A percentile compares a stretch with the other conserved stretches of the same genome.
Evolutionary conservation across 305 asterid genomes (phyloP).

Genomic region (Lippia alba): DNA sequence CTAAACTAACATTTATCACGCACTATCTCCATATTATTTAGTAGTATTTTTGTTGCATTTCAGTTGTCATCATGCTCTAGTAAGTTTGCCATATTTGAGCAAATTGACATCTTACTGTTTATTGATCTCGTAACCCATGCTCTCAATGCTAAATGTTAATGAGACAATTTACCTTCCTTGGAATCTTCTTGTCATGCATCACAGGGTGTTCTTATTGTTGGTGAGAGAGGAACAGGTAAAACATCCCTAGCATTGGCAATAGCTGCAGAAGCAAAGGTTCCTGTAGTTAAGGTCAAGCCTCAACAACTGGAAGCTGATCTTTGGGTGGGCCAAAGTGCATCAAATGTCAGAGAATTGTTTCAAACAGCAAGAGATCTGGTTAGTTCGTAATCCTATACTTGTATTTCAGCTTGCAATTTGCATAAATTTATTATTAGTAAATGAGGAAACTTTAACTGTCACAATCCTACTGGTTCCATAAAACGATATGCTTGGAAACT

Average conservation of each 20-base stretch:
- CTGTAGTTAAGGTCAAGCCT: conserved; percentile 91
- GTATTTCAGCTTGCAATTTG: conserved; percentile 24
- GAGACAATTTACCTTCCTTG: conserved; percentile 29
- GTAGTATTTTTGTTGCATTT: background rate
- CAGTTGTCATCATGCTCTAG: conserved; percentile 10
- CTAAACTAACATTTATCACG: conserved; percentile 12
- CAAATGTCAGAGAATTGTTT: conserved; percentile 93
- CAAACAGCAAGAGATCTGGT: conserved; percentile 99
- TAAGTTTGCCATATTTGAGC: conserved; percentile 11
- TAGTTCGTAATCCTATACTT: conserved; percentile 35
- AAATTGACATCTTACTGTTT: conserved; percentile 16
- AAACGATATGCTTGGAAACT: conserved; percentile 17
- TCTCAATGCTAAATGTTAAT: conserved; percentile 4
- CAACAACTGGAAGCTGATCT: conserved; percentile 93
- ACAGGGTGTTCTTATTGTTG: conserved; percentile 98
- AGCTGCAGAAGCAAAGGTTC: conserved; percentile 98
- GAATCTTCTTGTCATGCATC: conserved; percentile 39
- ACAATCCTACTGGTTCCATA: conserved; percentile 2
- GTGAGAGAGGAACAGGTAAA: conserved; percentile 98
- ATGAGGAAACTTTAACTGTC: conserved; percentile 21
- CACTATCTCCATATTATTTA: conserved; percentile 14
- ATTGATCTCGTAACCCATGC: conserved; percentile 14
- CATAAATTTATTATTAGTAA: conserved; percentile 4
- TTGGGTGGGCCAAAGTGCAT: conserved; percentile 99
- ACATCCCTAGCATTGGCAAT: conserved; percentile 94